Evolutionary conservation across 345 rosid species (phyloP).

Genomic region (Dovyalis caffra): DNA sequence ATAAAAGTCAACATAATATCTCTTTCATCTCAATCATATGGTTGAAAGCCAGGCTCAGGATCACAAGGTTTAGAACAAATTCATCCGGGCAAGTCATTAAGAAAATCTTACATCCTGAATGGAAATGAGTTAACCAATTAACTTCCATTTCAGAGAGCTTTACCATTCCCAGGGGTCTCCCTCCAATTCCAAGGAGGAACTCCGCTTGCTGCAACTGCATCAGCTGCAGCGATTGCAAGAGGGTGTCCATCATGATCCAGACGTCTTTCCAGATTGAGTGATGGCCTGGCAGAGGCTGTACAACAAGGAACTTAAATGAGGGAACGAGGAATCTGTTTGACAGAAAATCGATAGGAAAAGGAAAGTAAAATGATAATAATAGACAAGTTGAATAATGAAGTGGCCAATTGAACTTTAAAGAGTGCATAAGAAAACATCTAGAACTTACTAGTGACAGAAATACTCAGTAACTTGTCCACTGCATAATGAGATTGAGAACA

Average conservation of each 20-base stretch:
- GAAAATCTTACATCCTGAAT: background rate
- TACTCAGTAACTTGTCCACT: background rate
- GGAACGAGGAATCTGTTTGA: constrained; percentile 15
- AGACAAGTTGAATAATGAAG: background rate
- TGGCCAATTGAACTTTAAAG: background rate
- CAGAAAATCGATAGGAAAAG: constrained; percentile 13
- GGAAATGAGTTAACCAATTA: constrained; percentile 2
- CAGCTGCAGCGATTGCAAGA: constrained; percentile 82
- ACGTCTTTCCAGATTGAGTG: constrained; percentile 91
- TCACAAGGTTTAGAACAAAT: background rate
- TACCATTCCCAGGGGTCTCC: constrained; percentile 88
- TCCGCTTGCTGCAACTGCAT: constrained; percentile 77
- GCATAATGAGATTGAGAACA: constrained; percentile 3
- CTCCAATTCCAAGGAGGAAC: constrained; percentile 99
- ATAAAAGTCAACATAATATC: background rate
- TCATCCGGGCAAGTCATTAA: background rate
- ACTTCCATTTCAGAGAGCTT: constrained; percentile 19
- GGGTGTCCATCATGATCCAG: constrained; percentile 96
- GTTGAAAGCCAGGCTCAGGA: background rate
- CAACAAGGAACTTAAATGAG: constrained; percentile 29
- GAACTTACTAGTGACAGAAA: background rate
- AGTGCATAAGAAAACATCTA: background rate
- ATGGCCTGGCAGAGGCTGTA: constrained; percentile 76
- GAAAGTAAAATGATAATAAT: background rate
- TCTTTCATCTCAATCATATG: background rate